phyloP scores from a whole-genome alignment of 352 stramenopile species.

The Phytophthora tubulina region DNA sequence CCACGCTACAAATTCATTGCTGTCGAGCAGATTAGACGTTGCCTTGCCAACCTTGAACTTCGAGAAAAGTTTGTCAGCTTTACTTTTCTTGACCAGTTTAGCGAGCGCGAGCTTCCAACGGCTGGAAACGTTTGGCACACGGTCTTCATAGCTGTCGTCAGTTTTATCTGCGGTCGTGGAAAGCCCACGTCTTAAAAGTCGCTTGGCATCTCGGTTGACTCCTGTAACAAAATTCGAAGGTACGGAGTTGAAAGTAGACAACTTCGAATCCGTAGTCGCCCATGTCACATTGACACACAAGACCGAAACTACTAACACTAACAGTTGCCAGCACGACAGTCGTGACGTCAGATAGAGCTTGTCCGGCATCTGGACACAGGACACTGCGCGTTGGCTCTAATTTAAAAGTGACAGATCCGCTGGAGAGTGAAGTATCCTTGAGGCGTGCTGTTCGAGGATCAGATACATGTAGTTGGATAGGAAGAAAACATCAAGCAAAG shows the following conservation, averaged over 20 bases:
- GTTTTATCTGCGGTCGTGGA: background rate
- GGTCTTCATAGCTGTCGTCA: background rate
- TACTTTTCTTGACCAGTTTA: background rate
- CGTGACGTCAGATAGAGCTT: background rate
- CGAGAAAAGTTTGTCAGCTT: background rate
- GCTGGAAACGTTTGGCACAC: background rate
- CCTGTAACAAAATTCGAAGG: background rate
- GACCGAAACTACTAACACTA: no score
- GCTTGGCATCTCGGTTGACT: background rate
- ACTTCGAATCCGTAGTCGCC: no score
- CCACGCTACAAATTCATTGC: background rate
- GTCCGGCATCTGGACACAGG: background rate
- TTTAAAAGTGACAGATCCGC: no score
- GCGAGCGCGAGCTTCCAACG: background rate
- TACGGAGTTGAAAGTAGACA: no score
- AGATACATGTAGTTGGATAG: background rate
- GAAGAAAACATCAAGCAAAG: background rate
- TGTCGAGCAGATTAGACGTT: background rate
- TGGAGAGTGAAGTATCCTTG: background rate
- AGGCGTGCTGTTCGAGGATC: background rate
- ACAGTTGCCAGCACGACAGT: no score
- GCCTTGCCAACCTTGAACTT: background rate
- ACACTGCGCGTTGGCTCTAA: background rate
- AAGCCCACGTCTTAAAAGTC: background rate
- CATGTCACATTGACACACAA: no score